phyloP scores from a whole-genome alignment of 495 filamentous ascomycete genomes.

The Extremus antarcticus region DNA sequence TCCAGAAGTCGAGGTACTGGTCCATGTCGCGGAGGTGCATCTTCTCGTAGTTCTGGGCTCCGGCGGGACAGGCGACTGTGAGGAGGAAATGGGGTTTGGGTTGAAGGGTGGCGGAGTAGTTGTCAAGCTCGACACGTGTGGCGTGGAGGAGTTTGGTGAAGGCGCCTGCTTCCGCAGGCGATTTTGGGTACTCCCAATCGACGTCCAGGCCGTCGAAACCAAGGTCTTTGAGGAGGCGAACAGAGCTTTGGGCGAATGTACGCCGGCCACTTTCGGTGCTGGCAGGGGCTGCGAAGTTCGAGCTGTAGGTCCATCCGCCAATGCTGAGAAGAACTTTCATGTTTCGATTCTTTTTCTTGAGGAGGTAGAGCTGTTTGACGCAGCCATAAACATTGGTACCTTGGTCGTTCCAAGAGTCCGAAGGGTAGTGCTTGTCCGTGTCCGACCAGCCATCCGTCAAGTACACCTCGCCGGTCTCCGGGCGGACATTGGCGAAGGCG shows the following conservation, averaged over 20 bases:
- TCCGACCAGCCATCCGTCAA: conserved; percentile 81
- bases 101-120: conserved; percentile 39
- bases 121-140: conserved; percentile 54
- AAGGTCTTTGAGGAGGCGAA: conserved; percentile 55
- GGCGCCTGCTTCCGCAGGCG: conserved; percentile 50
- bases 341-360: conserved; percentile 79
- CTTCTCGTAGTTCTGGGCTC: conserved; percentile 55
- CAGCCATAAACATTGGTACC: conserved; percentile 64
- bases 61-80: conserved; percentile 61
- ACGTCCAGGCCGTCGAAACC: conserved; percentile 54
- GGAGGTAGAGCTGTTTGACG: conserved; percentile 83
- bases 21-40: conserved; percentile 62
- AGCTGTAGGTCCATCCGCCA: conserved; percentile 91
- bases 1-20: conserved; percentile 69
- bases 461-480: conserved; percentile 69
- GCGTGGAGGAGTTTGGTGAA: conserved; percentile 60
- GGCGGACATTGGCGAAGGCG: conserved; percentile 71
- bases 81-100: conserved; percentile 53
- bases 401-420: conserved; percentile 58
- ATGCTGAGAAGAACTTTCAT: conserved; percentile 88
- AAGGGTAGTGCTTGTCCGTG: conserved; percentile 72
- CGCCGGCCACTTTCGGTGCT: conserved; percentile 49
- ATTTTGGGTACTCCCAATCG: conserved; percentile 58
- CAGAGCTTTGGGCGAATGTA: conserved; percentile 58
- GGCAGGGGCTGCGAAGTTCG: conserved; percentile 69